Evolutionary conservation across 78 protist species (phyloP).

Genomic region (Tieghemostelium lacteum): DNA sequence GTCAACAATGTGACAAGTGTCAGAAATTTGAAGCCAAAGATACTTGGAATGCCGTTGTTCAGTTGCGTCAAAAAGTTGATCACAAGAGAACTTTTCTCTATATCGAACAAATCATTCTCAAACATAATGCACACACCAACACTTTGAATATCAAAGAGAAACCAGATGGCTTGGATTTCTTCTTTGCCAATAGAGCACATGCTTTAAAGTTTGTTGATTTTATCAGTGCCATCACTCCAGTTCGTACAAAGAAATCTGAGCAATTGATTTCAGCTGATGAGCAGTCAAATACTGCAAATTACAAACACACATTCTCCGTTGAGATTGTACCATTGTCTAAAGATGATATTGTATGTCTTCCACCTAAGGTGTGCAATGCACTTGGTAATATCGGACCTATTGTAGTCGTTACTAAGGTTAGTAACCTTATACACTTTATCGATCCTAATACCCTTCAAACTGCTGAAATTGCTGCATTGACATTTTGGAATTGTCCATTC

Average conservation of each 20-base stretch:
- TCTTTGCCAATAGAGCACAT: slow-evolving; percentile 85
- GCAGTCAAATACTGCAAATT: slow-evolving; percentile 90
- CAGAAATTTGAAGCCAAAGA: slow-evolving; percentile 92
- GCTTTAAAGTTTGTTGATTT: slow-evolving; percentile 93
- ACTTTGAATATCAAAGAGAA: slow-evolving; percentile 83
- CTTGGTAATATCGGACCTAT: slow-evolving; percentile 89
- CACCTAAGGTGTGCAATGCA: slow-evolving; percentile 66
- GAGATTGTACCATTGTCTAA: slow-evolving; percentile 98
- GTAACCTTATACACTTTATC: slow-evolving; percentile 83
- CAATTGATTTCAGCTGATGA: slow-evolving; percentile 93
- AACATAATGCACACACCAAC: slow-evolving; percentile 92
- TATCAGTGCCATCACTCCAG: slow-evolving; percentile 88
- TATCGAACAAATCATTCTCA: slow-evolving; percentile 98
- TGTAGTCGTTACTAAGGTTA: slow-evolving; percentile 81
- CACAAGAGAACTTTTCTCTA: slow-evolving; percentile 97
- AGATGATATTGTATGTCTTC: slow-evolving; percentile 96
- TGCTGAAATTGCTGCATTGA: slow-evolving; percentile 75
- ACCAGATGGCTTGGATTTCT: slow-evolving; percentile 98
- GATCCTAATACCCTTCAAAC: slow-evolving; percentile 93
- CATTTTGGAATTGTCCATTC: slow-evolving; percentile 91
- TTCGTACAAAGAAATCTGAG: slow-evolving; percentile 74
- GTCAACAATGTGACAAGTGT: slow-evolving; percentile 95
- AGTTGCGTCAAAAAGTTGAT: slow-evolving; percentile 97
- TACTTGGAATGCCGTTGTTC: slow-evolving; percentile 96
- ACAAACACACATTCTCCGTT: slow-evolving; percentile 91